phyloP scores from a whole-genome alignment of 192 early-diverging fungal species.

The Rhizophagus clarus region DNA sequence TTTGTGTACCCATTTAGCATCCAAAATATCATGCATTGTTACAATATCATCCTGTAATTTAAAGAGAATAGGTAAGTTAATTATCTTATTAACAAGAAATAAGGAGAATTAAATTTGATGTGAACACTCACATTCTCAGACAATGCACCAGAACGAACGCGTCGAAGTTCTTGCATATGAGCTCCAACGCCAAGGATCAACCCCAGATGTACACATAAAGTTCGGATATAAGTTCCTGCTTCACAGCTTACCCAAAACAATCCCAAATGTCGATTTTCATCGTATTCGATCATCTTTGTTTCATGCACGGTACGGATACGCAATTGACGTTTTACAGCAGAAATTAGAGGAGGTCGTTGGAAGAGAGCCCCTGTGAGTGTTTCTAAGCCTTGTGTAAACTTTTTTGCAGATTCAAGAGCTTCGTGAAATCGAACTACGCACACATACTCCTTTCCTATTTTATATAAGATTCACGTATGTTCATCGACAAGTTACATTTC shows the following conservation, averaged over 20 bases:
- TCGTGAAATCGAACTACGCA: slow-evolving; percentile 94
- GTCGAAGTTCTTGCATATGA: slow-evolving; percentile 99
- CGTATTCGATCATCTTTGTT: slow-evolving; percentile 93
- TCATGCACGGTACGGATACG: slow-evolving; percentile 99
- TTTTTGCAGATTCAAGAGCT: slow-evolving; percentile 87
- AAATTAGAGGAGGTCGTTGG: slow-evolving; percentile 98
- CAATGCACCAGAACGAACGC: slow-evolving; percentile 91
- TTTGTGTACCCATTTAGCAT: slow-evolving; percentile 98
- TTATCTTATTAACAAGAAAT: not conserved
- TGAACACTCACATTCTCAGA: slow-evolving; percentile 72
- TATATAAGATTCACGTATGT: not conserved
- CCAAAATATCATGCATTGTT: slow-evolving; percentile 98
- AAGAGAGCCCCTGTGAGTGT: slow-evolving; percentile 98
- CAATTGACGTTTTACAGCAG: slow-evolving; percentile 98
- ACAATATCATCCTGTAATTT: slow-evolving; percentile 79
- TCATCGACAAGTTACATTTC: not conserved
- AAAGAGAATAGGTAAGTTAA: not conserved
- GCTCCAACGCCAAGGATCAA: slow-evolving; percentile 93
- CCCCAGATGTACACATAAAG: slow-evolving; percentile 98
- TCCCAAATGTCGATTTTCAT: slow-evolving; percentile 94
- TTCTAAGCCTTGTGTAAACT: slow-evolving; percentile 85
- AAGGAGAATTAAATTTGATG: not conserved
- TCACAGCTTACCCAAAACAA: slow-evolving; percentile 99
- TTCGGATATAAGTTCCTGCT: slow-evolving; percentile 99
- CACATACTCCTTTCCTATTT: slow-evolving; percentile 88